phyloP scores from a whole-genome alignment of 306 rosid species.

The Vigna hirtella region DNA sequence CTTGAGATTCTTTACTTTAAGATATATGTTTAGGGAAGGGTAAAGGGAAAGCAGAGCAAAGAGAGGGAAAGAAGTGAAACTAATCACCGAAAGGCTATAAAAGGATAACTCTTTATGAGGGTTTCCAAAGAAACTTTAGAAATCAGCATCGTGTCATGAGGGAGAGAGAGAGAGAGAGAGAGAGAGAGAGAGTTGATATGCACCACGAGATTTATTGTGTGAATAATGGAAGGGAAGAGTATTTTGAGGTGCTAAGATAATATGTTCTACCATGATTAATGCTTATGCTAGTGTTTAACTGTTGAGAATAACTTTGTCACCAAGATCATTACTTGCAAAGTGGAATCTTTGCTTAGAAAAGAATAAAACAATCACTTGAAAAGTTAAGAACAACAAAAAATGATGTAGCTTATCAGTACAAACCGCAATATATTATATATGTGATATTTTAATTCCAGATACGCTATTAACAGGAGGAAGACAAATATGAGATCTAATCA shows the following conservation, averaged over 20 bases:
- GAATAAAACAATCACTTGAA: not conserved
- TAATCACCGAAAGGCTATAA: slow-evolving; percentile 94
- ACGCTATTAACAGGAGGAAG: too few relatives aligned
- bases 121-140: slow-evolving; percentile 58
- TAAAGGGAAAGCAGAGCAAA: slow-evolving; percentile 42
- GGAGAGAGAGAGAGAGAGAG: not conserved
- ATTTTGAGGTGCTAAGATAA: not conserved
- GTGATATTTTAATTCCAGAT: not conserved
- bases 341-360: not conserved
- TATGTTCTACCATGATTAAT: not conserved
- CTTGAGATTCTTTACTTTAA: slow-evolving; percentile 38
- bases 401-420: not conserved
- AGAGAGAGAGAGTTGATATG: not conserved
- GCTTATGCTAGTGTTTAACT: not conserved
- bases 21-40: slow-evolving; percentile 32
- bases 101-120: slow-evolving; percentile 52
- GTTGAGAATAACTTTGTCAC: not conserved
- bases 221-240: slow-evolving; percentile 5
- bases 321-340: not conserved
- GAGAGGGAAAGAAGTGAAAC: slow-evolving; percentile 56
- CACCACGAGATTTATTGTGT: slow-evolving; percentile 11
- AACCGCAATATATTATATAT: not conserved
- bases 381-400: slow-evolving; percentile 19
- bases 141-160: slow-evolving; percentile 21
- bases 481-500: too few relatives aligned